Conservation (phyloP, 2,329 filamentous ascomycete species). For the Verticillium alfalfae region DNA sequence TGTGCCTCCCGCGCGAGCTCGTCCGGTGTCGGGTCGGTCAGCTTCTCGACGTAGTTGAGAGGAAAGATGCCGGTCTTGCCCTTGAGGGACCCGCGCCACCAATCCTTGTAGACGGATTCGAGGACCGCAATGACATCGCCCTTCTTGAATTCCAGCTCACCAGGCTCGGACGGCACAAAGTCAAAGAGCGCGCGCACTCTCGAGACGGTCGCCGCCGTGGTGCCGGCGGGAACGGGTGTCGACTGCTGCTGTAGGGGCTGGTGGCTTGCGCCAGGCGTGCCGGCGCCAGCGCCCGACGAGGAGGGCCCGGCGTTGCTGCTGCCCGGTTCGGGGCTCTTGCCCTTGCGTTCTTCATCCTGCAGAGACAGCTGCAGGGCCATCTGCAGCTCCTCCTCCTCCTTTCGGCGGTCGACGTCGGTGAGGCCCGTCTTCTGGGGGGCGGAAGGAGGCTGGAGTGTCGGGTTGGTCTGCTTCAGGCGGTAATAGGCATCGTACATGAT, state of each 20-base stretch:
- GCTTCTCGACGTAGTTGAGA: conserved; percentile 96
- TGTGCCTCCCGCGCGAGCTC: conserved; percentile 93
- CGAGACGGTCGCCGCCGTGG: conserved; percentile 93
- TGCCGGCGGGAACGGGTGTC: conserved; percentile 67
- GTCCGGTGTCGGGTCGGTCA: conserved; percentile 88
- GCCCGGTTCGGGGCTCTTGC: conserved; percentile 32
- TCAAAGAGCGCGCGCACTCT: conserved; percentile 90
- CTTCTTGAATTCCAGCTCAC: conserved; percentile 93
- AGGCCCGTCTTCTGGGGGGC: conserved; percentile 91
- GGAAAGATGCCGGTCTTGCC: conserved; percentile 98
- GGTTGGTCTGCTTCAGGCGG: conserved; percentile 78
- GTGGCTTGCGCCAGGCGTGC: conserved; percentile 18
- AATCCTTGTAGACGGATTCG: conserved; percentile 98
- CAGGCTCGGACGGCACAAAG: conserved; percentile 88
- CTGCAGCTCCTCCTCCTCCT: conserved; percentile 95
- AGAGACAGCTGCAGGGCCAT: conserved; percentile 91
- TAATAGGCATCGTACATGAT: conserved; percentile 97
- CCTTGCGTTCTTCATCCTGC: conserved; percentile 72
- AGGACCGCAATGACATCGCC: conserved; percentile 96
- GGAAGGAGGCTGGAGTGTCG: conserved; percentile 83
- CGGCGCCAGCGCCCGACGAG: conserved; percentile 20
- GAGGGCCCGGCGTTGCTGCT: conserved; percentile 27
- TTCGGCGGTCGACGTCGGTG: conserved; percentile 82
- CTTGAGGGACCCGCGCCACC: conserved; percentile 95
- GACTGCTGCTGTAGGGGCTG: conserved; percentile 34